Base-by-base conservation (phyloP, 495 filamentous ascomycete species). In the Penicillium coffeae region DNA sequence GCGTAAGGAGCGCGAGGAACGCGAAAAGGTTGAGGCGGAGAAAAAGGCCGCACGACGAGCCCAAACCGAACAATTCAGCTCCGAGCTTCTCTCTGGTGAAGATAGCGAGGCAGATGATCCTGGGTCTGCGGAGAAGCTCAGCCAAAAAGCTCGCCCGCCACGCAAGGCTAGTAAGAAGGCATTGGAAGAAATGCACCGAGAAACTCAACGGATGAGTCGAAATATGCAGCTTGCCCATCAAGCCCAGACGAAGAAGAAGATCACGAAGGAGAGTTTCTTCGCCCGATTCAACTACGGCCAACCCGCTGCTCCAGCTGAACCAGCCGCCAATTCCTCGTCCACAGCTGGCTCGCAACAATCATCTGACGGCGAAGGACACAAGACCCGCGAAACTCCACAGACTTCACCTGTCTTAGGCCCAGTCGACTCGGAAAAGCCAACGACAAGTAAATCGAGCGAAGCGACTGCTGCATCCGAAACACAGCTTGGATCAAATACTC, bases 121-220 rank as follows among this genome's bases (percentile, higher is more conserved):
- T 30, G 73, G 70, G 8, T 79, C 74, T 25, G 84, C 70, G 5
- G 68, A 73, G 27, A 82, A 76, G 48, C 63, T 88, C 22, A 80
- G 80, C 1, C 84, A 88, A 48, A 72, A 84, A 27, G 65, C 81
- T 12, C 81, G 83, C 6, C 86, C 89, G 4, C 72, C 86, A 3
- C 81, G 93, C 1, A 95, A 90, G 57, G 93, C 93, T 3, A 89
- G 91, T 70, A 97, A 94, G 72, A 96, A 92, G 71, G 93, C 94
- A 0, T 47, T 95, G n/a, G 88, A 96, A 66, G 92, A 97, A 59
- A 95, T 97, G 84, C 81, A 81, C 47, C 77, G 88, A 36, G 93
- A 97, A 66, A 96, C 92, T 1, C 91, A 96, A 66, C 84, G 94
- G 18, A 78, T 99, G 74, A 84, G 78, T 52, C 80, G 93, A 48